These are phyloP conservation scores for Zoysia pacifica DNA, from an alignment of 176 grass and related monocot genomes.

Conservation along the genomic window DNA sequence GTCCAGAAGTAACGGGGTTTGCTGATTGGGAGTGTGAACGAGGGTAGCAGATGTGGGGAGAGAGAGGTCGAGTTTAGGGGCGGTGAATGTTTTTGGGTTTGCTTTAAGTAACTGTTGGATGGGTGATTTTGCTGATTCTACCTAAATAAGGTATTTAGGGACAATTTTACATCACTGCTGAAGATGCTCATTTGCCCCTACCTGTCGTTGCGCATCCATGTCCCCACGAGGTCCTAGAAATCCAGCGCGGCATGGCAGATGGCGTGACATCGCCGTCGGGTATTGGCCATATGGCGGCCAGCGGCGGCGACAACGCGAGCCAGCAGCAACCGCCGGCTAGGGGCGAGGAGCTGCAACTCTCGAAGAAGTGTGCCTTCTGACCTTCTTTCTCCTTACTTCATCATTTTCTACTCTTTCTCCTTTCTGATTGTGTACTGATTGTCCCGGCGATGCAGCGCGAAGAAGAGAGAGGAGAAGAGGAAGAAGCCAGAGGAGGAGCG, in stretches of 20 bases:
- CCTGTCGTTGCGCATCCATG: not conserved
- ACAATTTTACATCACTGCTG: no score
- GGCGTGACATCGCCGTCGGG: constrained; percentile 21
- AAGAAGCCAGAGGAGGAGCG: constrained; percentile 93
- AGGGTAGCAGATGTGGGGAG: no score
- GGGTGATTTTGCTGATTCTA: no score
- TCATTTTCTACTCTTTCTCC: not conserved
- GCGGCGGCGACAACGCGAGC: constrained; percentile 10
- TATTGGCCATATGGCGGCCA: constrained; percentile 28
- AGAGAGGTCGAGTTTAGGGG: no score
- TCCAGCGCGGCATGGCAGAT: constrained; percentile 41
- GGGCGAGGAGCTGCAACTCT: constrained; percentile 44
- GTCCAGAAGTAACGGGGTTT: no score
- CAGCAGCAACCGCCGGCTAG: constrained; percentile 29
- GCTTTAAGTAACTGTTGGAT: no score
- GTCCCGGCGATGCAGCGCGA: constrained; percentile 52
- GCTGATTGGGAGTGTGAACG: no score
- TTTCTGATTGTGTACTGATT: constrained; percentile 17
- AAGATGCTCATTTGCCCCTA: not conserved
- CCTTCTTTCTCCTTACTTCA: not conserved
- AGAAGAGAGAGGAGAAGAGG: constrained; percentile 81
- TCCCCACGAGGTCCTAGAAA: constrained; percentile 18
- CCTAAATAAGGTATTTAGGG: no score
- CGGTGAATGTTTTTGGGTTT: no score
- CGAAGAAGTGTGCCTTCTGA: constrained; percentile 54